phyloP scores from a whole-genome alignment of 176 grass and related monocot genomes.

The Typha latifolia region DNA sequence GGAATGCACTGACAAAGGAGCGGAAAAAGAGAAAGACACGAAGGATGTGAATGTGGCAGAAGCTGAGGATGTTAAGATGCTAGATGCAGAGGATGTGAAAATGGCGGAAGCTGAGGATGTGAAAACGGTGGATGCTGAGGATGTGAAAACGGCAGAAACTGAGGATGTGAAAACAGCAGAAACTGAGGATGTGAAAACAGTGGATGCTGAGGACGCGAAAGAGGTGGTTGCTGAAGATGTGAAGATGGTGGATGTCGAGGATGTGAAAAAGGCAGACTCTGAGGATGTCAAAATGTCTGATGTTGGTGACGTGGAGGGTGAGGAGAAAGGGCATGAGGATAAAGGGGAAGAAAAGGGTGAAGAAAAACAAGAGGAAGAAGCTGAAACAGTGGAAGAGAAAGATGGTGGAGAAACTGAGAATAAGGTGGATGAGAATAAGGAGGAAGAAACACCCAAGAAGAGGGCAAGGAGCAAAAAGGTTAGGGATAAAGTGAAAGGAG shows the following conservation, averaged over 20 bases:
- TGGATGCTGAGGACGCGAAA: constrained; percentile 4
- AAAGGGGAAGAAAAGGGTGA: background rate
- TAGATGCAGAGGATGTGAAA: background rate
- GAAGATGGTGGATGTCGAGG: constrained; percentile 15
- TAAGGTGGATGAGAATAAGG: constrained; percentile 34
- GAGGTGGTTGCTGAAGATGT: constrained; percentile 7
- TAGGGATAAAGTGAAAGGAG: constrained; percentile 46
- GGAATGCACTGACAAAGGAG: background rate
- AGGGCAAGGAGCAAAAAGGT: constrained; percentile 40
- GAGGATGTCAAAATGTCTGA: constrained; percentile 13
- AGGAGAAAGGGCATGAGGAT: constrained; percentile 20
- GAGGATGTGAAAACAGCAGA: constrained; percentile 13
- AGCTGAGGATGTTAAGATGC: background rate
- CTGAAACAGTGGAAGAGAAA: constrained; percentile 18
- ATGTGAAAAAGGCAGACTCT: constrained; percentile 18
- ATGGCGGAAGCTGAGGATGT: constrained; percentile 10
- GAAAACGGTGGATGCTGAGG: constrained; percentile 28
- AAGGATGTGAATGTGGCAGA: background rate
- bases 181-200: constrained; percentile 20
- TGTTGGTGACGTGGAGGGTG: background rate
- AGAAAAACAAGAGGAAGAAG: constrained; percentile 19
- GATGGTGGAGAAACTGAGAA: constrained; percentile 19
- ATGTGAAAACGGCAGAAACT: constrained; percentile 9
- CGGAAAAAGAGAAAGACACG: background rate
- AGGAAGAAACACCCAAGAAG: constrained; percentile 40